Base-by-base conservation (phyloP, 805 yeast species). In the Lipomyces spencermartinsiae region DNA sequence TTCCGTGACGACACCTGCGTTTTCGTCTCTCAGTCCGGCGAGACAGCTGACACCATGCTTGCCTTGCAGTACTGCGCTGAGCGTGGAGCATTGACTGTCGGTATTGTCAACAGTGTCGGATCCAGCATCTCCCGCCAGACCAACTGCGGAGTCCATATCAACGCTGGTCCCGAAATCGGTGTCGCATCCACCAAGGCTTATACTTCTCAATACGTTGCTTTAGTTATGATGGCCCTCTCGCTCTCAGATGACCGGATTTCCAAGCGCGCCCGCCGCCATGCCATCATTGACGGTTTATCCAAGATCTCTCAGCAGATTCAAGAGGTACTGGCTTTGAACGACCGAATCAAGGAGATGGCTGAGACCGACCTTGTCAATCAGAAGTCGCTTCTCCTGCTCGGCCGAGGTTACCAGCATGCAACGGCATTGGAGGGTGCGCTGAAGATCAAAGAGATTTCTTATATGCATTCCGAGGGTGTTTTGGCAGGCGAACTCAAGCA, bases 111-210 rank as follows among this genome's bases (percentile, higher is more conserved):
- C 84, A 86, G 93, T 73, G 99, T 95, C 56, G 99, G 99, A 77
- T 95, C 99, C 4, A 88, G 95, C 55, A 92, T 95, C 80, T 94
- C 98, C 6, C 89, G 99, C 82, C 93, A 88, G 77, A 95, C 99
- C 29, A 97, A 93, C 81, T 95, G 99, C 84, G 99, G 99, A 87
- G 97, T 95, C 66, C 99, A 95, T 80, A 93, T 95, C 79, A 95
- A 95, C 78, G 99, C 99, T 60, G 99, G 99, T 73, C 99, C 99
- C 58, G 99, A 95, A 82, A 95, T 95, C 72, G 98, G 99, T 80
- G 99, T 95, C 74, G 99, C 99, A 10, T 93, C 98, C 12, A 95
- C 99, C 59, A 95, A 95, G 82, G 99, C 99, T 35, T 95, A 95
- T 83, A 95, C 99, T 7, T 95, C 99, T 10, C 99, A 95, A 80